phyloP scores from a whole-genome alignment of 352 stramenopile species.

The Globisporangium iwayamae region DNA sequence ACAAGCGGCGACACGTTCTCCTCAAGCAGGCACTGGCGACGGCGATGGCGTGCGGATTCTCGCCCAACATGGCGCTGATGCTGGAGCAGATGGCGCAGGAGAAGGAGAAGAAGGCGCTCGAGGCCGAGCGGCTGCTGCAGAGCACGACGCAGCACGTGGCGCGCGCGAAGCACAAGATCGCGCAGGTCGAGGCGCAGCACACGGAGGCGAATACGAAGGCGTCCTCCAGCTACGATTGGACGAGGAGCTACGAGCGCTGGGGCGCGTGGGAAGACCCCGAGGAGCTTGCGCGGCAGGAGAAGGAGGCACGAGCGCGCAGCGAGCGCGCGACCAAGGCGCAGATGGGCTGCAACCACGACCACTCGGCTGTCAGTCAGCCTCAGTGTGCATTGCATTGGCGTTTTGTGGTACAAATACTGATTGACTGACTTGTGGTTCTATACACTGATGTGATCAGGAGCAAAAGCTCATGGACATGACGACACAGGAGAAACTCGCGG shows the following conservation, averaged over 20 bases:
- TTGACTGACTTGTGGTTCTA: constrained; percentile 1
- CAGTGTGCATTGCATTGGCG: neutral
- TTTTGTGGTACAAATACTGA: neutral
- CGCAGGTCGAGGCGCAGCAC: constrained; percentile 19
- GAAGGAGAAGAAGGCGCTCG: constrained; percentile 43
- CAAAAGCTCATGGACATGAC: constrained; percentile 88
- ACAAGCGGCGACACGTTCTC: neutral
- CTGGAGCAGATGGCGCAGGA: constrained; percentile 58
- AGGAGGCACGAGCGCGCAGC: constrained; percentile 57
- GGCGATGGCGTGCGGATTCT: constrained; percentile 63
- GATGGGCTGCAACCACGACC: constrained; percentile 78
- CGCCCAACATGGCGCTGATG: constrained; percentile 65
- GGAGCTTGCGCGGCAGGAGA: constrained; percentile 63
- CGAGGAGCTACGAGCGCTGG: constrained; percentile 74
- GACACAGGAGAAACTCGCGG: constrained; percentile 48
- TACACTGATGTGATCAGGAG: constrained; percentile 24
- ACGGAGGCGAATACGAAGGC: neutral
- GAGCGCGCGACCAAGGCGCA: constrained; percentile 44
- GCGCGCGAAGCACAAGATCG: constrained; percentile 34
- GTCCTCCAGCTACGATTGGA: constrained; percentile 58
- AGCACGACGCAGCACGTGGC: constrained; percentile 40
- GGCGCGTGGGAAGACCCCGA: constrained; percentile 77
- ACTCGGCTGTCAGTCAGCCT: constrained; percentile 44
- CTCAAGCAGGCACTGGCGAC: no score
- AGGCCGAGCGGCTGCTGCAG: constrained; percentile 31